Conservation (phyloP, 2,329 filamentous ascomycete genomes). For the Ophiostoma piceae region DNA sequence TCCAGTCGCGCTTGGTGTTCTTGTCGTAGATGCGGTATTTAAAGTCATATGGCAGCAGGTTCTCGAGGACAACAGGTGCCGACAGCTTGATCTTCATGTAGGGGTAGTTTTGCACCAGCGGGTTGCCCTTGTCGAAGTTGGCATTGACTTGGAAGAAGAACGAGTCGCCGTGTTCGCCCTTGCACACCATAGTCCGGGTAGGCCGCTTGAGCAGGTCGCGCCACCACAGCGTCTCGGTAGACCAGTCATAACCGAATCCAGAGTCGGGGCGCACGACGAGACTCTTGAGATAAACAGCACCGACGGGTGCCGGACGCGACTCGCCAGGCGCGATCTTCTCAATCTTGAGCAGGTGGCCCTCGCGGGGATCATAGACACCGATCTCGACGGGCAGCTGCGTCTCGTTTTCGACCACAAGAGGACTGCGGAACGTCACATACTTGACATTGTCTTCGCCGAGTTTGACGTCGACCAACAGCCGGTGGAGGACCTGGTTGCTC, state of each 20-base stretch:
- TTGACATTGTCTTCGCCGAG: constrained; percentile 95
- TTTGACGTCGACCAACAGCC: constrained; percentile 84
- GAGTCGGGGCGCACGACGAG: constrained; percentile 85
- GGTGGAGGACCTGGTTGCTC: constrained; percentile 77
- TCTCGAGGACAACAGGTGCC: constrained; percentile 89
- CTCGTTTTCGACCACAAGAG: constrained; percentile 87
- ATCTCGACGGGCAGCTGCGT: constrained; percentile 94
- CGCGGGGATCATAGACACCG: constrained; percentile 79
- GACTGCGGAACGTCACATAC: constrained; percentile 91
- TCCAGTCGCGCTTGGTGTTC: constrained; percentile 98
- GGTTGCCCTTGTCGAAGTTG: constrained; percentile 75
- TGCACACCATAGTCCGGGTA: constrained; percentile 81
- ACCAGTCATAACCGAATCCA: constrained; percentile 96
- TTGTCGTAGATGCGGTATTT: constrained; percentile 99
- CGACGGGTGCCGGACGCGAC: constrained; percentile 81
- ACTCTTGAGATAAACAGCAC: constrained; percentile 83
- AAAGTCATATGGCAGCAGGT: constrained; percentile 93
- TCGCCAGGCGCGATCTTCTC: constrained; percentile 96
- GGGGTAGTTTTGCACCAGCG: constrained; percentile 76
- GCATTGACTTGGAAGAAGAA: constrained; percentile 98
- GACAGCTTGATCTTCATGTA: constrained; percentile 92
- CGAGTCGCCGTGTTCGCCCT: constrained; percentile 77
- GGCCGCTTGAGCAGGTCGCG: constrained; percentile 80
- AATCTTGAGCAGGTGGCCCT: constrained; percentile 90
- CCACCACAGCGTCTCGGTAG: constrained; percentile 85